These are phyloP conservation scores for Cladophialophora carrionii DNA, from an alignment of 2,329 filamentous ascomycete genomes.

Conservation along the genomic window DNA sequence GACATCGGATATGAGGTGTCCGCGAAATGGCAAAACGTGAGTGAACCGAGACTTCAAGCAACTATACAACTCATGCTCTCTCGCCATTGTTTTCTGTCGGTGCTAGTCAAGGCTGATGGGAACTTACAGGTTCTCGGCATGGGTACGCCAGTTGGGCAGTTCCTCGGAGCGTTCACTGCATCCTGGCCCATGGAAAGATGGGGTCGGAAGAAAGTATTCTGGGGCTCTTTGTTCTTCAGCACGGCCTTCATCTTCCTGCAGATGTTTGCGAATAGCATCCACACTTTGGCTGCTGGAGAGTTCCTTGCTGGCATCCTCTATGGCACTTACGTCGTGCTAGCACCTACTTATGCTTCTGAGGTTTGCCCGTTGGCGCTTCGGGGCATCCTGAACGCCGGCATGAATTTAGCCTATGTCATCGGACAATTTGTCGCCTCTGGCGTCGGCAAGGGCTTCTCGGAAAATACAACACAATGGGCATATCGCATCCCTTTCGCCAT, in stretches of 20 bases:
- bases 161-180: conserved; percentile 69
- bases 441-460: conserved; percentile 42
- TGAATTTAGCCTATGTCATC: conserved; percentile 48
- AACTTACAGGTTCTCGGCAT: conserved; percentile 50
- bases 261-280: conserved; percentile 46
- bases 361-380: conserved; percentile 39
- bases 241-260: conserved; percentile 43
- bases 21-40: conserved; percentile 60
- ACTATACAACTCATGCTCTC: no score
- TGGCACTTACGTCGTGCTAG: conserved; percentile 51
- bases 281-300: conserved; percentile 42
- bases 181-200: conserved; percentile 67
- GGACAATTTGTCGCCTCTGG: conserved; percentile 42
- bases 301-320: conserved; percentile 48
- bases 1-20: conserved; percentile 53
- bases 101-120: background rate
- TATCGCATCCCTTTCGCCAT: conserved; percentile 46
- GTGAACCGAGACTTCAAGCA: background rate
- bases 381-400: conserved; percentile 42
- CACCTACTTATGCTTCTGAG: conserved; percentile 41
- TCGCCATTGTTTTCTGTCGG: background rate
- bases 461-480: conserved; percentile 42
- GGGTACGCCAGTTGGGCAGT: conserved; percentile 63
- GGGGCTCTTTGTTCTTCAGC: conserved; percentile 60
- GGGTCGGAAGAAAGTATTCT: conserved; percentile 66